Evolutionary conservation across 257 asterid species (phyloP).

Genomic region (Agastache rugosa): DNA sequence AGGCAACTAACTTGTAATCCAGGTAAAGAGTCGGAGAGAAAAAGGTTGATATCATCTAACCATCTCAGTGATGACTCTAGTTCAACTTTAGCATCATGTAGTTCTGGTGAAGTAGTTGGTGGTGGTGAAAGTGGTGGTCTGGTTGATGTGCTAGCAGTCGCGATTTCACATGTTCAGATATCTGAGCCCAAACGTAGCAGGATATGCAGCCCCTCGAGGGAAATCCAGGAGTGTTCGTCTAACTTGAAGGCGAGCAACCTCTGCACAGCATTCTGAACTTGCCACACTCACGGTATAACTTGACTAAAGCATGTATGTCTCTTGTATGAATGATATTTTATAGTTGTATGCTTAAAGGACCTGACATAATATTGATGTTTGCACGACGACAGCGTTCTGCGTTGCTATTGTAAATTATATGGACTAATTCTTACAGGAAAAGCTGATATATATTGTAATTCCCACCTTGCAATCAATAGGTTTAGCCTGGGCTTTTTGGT

Average conservation of each 20-base stretch:
- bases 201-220: conserved; percentile 64
- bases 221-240: conserved; percentile 68
- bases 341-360: background rate
- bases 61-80: conserved; percentile 58
- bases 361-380: background rate
- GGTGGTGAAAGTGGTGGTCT: conserved; percentile 52
- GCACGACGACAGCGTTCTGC: background rate
- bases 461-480: too few species aligned
- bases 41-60: conserved; percentile 35
- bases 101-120: conserved; percentile 44
- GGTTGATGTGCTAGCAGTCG: conserved; percentile 68
- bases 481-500: too few species aligned
- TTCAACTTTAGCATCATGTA: conserved; percentile 38
- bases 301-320: background rate
- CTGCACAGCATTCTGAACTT: conserved; percentile 75
- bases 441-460: conserved; percentile 3
- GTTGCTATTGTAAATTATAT: conserved; percentile 12
- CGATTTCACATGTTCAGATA: conserved; percentile 69
- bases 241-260: conserved; percentile 69
- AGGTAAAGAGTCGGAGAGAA: conserved; percentile 65
- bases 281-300: background rate
- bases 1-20: conserved; percentile 44
- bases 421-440: background rate
- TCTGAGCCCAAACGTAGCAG: conserved; percentile 84
- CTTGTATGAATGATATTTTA: background rate